Evolutionary conservation across 345 rosid genomes (phyloP).

Genomic region (Hypericum androsaemum): DNA sequence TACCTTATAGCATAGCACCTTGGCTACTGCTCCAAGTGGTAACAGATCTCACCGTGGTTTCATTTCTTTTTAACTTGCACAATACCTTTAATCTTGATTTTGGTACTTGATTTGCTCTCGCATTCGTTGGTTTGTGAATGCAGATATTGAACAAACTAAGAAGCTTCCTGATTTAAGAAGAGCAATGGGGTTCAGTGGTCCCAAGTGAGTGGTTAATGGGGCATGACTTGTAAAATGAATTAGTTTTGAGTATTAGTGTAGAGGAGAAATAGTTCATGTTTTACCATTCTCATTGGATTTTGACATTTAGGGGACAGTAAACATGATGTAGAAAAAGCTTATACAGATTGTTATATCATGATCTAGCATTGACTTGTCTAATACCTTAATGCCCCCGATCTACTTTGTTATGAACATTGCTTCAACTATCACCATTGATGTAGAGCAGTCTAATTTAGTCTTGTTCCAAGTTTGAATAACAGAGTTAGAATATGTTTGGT

Average conservation of each 20-base stretch:
- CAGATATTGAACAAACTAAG: constrained; percentile 34
- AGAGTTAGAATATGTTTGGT: too few species aligned
- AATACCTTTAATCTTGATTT: neutral
- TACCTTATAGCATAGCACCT: constrained; percentile 35
- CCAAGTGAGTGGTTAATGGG: constrained; percentile 29
- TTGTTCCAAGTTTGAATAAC: too few species aligned
- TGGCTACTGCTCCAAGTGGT: constrained; percentile 33
- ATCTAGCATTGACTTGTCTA: too few species aligned
- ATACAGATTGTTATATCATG: too few species aligned
- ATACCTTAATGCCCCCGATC: too few species aligned
- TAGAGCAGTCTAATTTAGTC: too few species aligned
- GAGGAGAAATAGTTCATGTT: too few species aligned
- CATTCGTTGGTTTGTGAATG: neutral
- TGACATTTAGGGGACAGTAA: too few species aligned
- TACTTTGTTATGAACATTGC: too few species aligned
- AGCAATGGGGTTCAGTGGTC: constrained; percentile 35
- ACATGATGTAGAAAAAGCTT: too few species aligned
- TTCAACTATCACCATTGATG: too few species aligned
- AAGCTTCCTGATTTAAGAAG: constrained; percentile 33
- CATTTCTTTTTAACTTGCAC: neutral
- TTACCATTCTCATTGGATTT: constrained; percentile 1
- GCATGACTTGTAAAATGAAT: neutral
- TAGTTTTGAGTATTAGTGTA: neutral
- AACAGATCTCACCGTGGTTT: constrained; percentile 4
- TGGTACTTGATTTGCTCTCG: neutral